Evolutionary conservation across 495 filamentous ascomycete species (phyloP), one percentile per base, ranked within the genome.

Genomic region (Hyaloscypha hepaticicola): DNA sequence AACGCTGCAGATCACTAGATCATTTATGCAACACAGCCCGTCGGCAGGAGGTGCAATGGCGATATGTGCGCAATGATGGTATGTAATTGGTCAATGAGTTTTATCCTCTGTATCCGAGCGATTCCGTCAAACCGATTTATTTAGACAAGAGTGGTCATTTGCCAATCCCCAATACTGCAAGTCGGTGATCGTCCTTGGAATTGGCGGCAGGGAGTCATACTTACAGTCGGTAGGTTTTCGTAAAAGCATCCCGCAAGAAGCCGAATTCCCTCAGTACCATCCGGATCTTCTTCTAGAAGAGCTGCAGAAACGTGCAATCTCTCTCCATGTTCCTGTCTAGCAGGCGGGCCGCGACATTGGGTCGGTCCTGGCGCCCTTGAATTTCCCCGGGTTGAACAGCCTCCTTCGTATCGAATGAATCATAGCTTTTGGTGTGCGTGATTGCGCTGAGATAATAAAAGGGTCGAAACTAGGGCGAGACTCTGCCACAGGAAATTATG

Each of bases 1-100:
- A 59, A 49, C 60, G 66, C 66, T 68, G 61, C 60, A 60, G 66
- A 68, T 59, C 55, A 33, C 26, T 56, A 53, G 22, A 25, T 27
- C 22, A 26, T 9, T 19, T 8, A 16, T 45, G 38, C 38, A 45
- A 45, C 38, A 33, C 38, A 45, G 38, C 38, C 38, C 38, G 53
- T 33, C 9, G 53, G 31, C 26, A 4, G 25, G 19, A 45, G 38
- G 19, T 8, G 11, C 3, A 16, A 45, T 45, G 9, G 38, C 8
- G 38, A 45, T 14, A 45, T 45, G 16, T 45, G 38, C 16, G 38
- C 38, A 45, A 45, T 45, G 5, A 45, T 16, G 3, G 16, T 55
- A 5, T 21, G 19, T 28, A 11, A 56, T 56, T 56, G 53, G 49
- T 31, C 27, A 52, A 62, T 50, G 33, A 59, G 55, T 59, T 60